These are phyloP conservation scores for Rostrohypoxylon terebratum DNA, from an alignment of 495 filamentous ascomycete species.

Conservation along the genomic window DNA sequence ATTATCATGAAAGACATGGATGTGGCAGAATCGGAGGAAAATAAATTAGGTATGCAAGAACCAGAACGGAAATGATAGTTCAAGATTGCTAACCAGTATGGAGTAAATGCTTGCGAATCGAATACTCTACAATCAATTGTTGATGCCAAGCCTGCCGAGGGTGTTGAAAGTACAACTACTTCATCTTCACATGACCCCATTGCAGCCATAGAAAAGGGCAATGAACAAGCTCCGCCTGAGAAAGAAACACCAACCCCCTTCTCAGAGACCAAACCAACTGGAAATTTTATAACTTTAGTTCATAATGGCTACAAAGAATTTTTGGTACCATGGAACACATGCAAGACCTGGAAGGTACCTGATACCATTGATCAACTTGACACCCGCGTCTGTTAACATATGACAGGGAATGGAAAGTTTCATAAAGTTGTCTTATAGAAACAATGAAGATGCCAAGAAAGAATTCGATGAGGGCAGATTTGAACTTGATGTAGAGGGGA, in stretches of 20 bases:
- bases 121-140: not conserved
- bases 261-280: not conserved
- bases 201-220: not conserved
- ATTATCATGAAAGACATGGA: too few species aligned
- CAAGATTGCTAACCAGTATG: too few species aligned
- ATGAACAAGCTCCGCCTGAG: not conserved
- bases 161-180: not conserved
- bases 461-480: conserved; percentile 16
- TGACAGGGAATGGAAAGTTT: conserved; percentile 14
- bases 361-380: not conserved
- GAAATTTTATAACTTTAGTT: conserved; percentile 8
- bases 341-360: conserved; percentile 22
- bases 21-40: too few species aligned
- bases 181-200: not conserved
- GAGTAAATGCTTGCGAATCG: too few species aligned
- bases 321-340: conserved; percentile 4
- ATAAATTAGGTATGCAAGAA: too few species aligned
- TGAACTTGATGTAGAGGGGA: not conserved
- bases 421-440: conserved; percentile 10
- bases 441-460: conserved; percentile 4
- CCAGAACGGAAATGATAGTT: too few species aligned
- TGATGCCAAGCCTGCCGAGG: not conserved
- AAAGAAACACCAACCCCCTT: not conserved
- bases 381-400: not conserved
- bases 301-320: not conserved